These are phyloP conservation scores for Amanita fuliginea DNA, from an alignment of 768 basidiomycete genomes.

Conservation along the genomic window DNA sequence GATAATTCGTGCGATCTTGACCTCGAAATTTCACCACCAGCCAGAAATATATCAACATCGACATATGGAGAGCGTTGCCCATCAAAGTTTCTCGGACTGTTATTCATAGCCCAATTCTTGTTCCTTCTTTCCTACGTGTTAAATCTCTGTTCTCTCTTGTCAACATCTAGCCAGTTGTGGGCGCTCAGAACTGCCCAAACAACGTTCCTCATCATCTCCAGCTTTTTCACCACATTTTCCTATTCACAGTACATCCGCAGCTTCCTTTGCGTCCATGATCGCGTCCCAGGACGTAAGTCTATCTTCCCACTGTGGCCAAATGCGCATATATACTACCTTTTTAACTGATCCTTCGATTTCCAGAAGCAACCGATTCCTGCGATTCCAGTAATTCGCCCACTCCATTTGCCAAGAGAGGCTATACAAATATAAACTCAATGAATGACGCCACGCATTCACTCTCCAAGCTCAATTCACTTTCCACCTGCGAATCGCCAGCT, in stretches of 20 bases:
- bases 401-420: neutral
- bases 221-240: neutral
- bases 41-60: neutral
- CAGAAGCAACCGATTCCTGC: neutral
- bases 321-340: neutral
- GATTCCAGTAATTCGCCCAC: neutral
- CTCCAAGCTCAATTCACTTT: too few relatives aligned
- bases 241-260: neutral
- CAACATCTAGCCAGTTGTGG: neutral
- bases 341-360: neutral
- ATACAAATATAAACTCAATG: neutral
- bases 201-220: neutral
- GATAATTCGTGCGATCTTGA: neutral
- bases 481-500: neutral
- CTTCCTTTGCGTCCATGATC: neutral
- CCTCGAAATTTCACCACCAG: neutral
- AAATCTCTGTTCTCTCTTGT: neutral
- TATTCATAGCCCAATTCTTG: slow-evolving; percentile 1
- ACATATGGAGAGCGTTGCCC: neutral
- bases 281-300: neutral
- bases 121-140: slow-evolving; percentile 3
- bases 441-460: neutral
- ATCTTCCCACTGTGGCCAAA: neutral
- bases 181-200: neutral
- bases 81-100: neutral